These are phyloP conservation scores for Mycoemilia scoparia DNA, from an alignment of 192 early-diverging fungal species.

Conservation along the genomic window DNA sequence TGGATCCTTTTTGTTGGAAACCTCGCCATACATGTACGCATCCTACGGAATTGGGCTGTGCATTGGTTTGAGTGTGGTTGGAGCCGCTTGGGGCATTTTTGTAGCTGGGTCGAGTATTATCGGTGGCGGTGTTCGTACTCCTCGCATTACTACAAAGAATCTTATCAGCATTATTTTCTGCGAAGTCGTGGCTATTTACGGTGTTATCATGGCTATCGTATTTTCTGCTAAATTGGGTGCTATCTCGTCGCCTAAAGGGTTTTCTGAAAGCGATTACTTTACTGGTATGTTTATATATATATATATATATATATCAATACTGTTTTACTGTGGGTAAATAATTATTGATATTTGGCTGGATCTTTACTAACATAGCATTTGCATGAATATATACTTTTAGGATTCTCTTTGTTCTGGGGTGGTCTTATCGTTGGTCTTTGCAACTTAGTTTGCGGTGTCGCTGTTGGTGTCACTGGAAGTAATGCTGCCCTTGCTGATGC, in stretches of 20 bases:
- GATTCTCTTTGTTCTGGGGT: constrained; percentile 88
- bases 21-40: constrained; percentile 80
- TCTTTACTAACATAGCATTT: no score
- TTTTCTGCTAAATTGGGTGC: constrained; percentile 71
- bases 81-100: constrained; percentile 96
- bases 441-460: constrained; percentile 84
- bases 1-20: constrained; percentile 53
- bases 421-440: constrained; percentile 87
- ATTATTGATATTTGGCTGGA: neutral
- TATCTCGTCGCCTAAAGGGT: constrained; percentile 24
- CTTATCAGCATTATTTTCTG: constrained; percentile 98
- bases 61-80: constrained; percentile 76
- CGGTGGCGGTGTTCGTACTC: constrained; percentile 74
- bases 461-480: constrained; percentile 82
- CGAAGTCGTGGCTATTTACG: constrained; percentile 98
- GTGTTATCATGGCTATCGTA: constrained; percentile 95
- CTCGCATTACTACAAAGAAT: constrained; percentile 91
- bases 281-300: constrained; percentile 40
- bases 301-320: no score
- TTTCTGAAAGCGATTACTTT: constrained; percentile 45
- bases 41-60: constrained; percentile 65
- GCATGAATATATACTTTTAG: no score
- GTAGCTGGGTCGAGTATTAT: constrained; percentile 77
- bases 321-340: neutral
- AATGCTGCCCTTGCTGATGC: constrained; percentile 93